Evolutionary conservation across 2,329 filamentous ascomycete genomes (phyloP).

Genomic region (Stenocarpella maydis): DNA sequence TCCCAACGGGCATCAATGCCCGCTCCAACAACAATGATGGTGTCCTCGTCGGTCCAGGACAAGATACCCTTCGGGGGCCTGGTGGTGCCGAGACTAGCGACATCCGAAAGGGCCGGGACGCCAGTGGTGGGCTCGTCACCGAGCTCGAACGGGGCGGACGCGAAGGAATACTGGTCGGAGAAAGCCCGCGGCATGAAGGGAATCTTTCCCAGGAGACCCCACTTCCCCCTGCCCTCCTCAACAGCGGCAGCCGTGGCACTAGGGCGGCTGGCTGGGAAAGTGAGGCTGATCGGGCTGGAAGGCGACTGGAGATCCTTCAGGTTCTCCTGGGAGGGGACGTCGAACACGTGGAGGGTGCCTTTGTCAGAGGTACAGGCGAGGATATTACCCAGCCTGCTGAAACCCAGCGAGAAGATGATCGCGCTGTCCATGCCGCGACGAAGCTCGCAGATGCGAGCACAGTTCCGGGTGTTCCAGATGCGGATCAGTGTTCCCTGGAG

Average conservation of each 20-base stretch:
- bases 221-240: slow-evolving; percentile 69
- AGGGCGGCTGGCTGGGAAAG: slow-evolving; percentile 34
- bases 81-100: slow-evolving; percentile 57
- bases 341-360: slow-evolving; percentile 93
- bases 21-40: slow-evolving; percentile 78
- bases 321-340: slow-evolving; percentile 70
- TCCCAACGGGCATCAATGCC: slow-evolving; percentile 88
- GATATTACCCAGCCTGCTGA: slow-evolving; percentile 81
- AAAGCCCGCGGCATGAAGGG: slow-evolving; percentile 87
- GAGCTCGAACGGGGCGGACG: slow-evolving; percentile 81
- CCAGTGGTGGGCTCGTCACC: slow-evolving; percentile 72
- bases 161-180: slow-evolving; percentile 88
- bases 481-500: slow-evolving; percentile 83
- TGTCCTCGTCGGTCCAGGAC: slow-evolving; percentile 82
- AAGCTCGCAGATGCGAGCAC: slow-evolving; percentile 82
- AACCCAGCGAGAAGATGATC: slow-evolving; percentile 84
- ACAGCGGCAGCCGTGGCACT: slow-evolving; percentile 37
- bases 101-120: slow-evolving; percentile 51
- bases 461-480: slow-evolving; percentile 82
- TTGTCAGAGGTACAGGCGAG: slow-evolving; percentile 97
- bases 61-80: slow-evolving; percentile 82
- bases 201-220: slow-evolving; percentile 84
- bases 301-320: slow-evolving; percentile 39
- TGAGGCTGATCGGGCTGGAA: slow-evolving; percentile 34
- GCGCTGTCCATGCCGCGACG: slow-evolving; percentile 90